phyloP scores from a whole-genome alignment of 2,329 filamentous ascomycete genomes.

The Aschersonia sp. region DNA sequence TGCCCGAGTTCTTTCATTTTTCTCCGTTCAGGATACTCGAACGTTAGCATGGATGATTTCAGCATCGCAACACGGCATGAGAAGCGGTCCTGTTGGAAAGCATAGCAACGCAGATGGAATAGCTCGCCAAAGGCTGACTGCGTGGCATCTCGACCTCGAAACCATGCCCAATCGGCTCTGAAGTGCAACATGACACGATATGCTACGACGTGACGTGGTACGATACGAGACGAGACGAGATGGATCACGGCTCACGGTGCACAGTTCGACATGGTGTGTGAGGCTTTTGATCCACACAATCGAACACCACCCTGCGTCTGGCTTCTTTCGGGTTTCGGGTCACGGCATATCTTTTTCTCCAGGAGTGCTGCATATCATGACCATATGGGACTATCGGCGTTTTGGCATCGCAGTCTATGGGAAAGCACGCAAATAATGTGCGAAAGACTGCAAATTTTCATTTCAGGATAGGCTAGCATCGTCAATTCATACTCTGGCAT shows the following conservation, averaged over 20 bases:
- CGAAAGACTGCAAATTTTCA: background rate
- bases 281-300: too few species aligned
- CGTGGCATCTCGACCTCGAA: too few species aligned
- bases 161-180: too few species aligned
- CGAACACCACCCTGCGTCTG: background rate
- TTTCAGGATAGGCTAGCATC: constrained; percentile 6
- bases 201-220: too few species aligned
- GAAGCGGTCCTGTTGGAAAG: too few species aligned
- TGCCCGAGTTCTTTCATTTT: background rate
- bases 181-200: too few species aligned
- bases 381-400: constrained; percentile 6
- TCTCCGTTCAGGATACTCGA: constrained; percentile 4
- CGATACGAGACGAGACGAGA: too few species aligned
- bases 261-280: too few species aligned
- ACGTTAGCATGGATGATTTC: background rate
- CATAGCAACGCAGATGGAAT: too few species aligned
- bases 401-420: constrained; percentile 4
- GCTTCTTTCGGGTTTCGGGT: background rate
- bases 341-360: background rate
- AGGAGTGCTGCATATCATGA: constrained; percentile 3
- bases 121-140: too few species aligned
- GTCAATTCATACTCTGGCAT: constrained; percentile 1
- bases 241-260: too few species aligned
- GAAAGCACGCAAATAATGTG: background rate
- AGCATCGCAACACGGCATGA: background rate